Evolutionary conservation across 2,329 filamentous ascomycete genomes (phyloP), one percentile per base, ranked within the genome.

Genomic region (Bipolaris oryzae): DNA sequence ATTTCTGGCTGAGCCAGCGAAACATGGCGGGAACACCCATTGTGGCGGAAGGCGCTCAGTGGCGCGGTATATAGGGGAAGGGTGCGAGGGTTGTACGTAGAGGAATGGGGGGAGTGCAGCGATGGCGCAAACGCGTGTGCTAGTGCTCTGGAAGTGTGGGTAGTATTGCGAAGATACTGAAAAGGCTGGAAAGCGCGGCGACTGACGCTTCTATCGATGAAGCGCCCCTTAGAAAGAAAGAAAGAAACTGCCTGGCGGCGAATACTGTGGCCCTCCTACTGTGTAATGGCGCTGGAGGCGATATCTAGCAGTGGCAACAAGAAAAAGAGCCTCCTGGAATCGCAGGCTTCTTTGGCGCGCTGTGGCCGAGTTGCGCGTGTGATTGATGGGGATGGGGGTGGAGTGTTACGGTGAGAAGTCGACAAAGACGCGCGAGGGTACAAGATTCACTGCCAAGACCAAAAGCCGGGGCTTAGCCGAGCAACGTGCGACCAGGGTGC

Each of bases 11-110:
- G 58, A 98, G 88, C 92, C 93, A 99, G 85, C 93, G 86, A 78
- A 97, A 98, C 64, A 95, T 89, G 60, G 93, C 92, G 67, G 92
- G 92, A 72, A 96, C 93, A 89, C 92, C 92, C 92, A 96, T 96
- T 58, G 67, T 81, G 49, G 66, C 62, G 63, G 60, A 41, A 42
- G 58, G 60, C 58, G 66, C 67, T 61, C 62, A 51, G 46, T 45
- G 48, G 62, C 59, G 63, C 60, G 62, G 50, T 50, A 33, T 54
- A 48, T 50, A 45, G 16, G 44, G 42, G 28, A 16, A 35, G 43
- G 21, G n/a, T 31, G 28, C 11, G 54, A 25, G n/a, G 43, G 47
- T 28, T 48, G 58, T 50, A 33, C 28, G 44, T 20, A 25, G 54
- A 39, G 34, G 42, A 51, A 49, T 46, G 55, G 50, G 28, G n/a